phyloP scores from a whole-genome alignment of 1,284 basidiomycete genomes.

The Clitocybe nebularis region DNA sequence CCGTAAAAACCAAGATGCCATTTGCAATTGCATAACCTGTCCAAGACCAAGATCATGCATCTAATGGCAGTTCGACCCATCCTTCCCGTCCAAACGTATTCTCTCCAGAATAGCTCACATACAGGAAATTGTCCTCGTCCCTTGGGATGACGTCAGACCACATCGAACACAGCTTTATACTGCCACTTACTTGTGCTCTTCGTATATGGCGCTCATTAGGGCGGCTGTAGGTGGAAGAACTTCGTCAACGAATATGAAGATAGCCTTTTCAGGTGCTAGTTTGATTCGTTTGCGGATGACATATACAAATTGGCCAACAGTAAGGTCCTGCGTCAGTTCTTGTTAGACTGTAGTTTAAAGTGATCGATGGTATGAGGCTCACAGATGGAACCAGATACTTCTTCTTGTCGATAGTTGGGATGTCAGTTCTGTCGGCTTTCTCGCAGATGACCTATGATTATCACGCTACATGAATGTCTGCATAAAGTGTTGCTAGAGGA shows the following conservation, averaged over 20 bases:
- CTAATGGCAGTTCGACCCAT: constrained; percentile 45
- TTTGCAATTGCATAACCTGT: constrained; percentile 7
- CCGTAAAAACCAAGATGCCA: constrained; percentile 19
- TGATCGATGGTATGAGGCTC: constrained; percentile 24
- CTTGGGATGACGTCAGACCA: constrained; percentile 37
- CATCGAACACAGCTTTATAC: neutral
- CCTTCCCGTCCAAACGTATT: constrained; percentile 81
- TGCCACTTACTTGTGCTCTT: constrained; percentile 93
- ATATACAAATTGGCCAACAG: constrained; percentile 99
- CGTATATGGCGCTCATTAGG: constrained; percentile 98
- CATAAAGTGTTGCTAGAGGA: neutral
- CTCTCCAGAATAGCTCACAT: constrained; percentile 96
- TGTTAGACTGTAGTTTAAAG: constrained; percentile 5
- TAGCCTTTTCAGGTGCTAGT: constrained; percentile 98
- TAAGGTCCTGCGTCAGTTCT: constrained; percentile 71
- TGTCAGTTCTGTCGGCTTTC: constrained; percentile 98
- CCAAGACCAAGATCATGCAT: constrained; percentile 31
- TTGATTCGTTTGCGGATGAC: constrained; percentile 99
- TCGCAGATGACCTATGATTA: constrained; percentile 92
- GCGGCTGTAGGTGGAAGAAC: constrained; percentile 97
- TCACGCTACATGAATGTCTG: constrained; percentile 7
- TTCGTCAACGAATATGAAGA: constrained; percentile 99
- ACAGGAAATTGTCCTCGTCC: constrained; percentile 96
- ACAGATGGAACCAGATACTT: constrained; percentile 99
- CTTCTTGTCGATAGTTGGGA: constrained; percentile 99